These are phyloP conservation scores for Luffa aegyptiaca DNA, from an alignment of 306 rosid species.

Conservation along the genomic window DNA sequence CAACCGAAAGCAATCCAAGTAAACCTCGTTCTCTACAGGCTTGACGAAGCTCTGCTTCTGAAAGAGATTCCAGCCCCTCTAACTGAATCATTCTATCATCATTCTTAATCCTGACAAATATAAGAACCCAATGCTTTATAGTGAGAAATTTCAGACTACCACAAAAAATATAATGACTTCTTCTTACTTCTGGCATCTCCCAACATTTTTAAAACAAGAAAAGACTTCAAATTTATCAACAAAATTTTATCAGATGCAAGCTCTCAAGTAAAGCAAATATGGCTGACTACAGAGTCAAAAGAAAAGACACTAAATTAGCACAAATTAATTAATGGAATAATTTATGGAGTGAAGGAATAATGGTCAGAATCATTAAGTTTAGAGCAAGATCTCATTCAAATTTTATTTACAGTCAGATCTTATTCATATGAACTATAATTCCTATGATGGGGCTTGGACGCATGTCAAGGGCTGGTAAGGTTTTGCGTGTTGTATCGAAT, in stretches of 20 bases:
- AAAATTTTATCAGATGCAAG: background rate
- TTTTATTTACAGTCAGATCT: background rate
- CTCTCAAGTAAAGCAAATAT: constrained; percentile 1
- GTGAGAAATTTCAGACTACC: background rate
- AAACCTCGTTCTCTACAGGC: constrained; percentile 98
- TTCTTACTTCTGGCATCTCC: background rate
- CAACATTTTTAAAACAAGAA: background rate
- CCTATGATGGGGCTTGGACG: background rate
- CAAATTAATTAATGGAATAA: background rate
- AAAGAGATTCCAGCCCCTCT: constrained; percentile 90
- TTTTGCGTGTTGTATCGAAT: no score
- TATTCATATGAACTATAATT: background rate
- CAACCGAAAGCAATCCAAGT: constrained; percentile 88
- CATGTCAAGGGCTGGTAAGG: no score
- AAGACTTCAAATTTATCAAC: background rate
- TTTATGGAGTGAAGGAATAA: background rate
- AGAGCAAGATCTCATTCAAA: background rate
- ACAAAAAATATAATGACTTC: background rate
- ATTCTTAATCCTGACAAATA: constrained; percentile 57
- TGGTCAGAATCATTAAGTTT: background rate
- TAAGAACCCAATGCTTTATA: background rate
- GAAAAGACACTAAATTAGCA: background rate
- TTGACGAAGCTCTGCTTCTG: constrained; percentile 89
- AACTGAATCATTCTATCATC: constrained; percentile 86
- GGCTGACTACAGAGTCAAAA: background rate